Evolutionary conservation across 257 asterid genomes (phyloP).

Genomic region (Salvia splendens): DNA sequence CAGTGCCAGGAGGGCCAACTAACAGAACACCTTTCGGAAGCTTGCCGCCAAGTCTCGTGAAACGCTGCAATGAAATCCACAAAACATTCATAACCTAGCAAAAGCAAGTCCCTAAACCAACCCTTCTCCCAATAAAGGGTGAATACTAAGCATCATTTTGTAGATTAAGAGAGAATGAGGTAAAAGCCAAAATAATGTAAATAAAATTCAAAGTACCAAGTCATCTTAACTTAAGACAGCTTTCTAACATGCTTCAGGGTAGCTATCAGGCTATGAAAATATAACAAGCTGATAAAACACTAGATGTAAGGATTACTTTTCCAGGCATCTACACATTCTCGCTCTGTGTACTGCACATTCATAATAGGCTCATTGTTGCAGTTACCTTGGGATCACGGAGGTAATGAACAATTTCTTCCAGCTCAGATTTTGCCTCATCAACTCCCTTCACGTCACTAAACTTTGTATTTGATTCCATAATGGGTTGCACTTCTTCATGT

Average conservation of each 20-base stretch:
- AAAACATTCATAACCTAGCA: not conserved
- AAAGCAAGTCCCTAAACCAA: not conserved
- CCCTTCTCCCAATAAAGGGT: constrained; percentile 8
- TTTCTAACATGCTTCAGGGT: not conserved
- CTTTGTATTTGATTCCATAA: constrained; percentile 77
- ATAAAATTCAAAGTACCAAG: not conserved
- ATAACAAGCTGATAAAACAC: not conserved
- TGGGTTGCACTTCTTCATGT: constrained; percentile 88
- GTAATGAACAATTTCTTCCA: constrained; percentile 96
- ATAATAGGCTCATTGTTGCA: constrained; percentile 21
- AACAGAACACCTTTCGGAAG: constrained; percentile 96
- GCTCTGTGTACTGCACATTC: not conserved
- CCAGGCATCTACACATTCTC: not conserved
- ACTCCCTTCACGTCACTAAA: constrained; percentile 95
- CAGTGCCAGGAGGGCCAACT: constrained; percentile 97
- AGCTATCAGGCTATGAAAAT: not conserved
- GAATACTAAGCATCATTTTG: not conserved
- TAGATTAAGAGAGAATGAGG: not conserved
- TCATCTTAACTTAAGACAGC: not conserved
- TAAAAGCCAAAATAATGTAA: not conserved
- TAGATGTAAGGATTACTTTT: constrained; percentile 6
- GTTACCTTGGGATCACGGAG: constrained; percentile 96
- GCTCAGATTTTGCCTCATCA: constrained; percentile 92
- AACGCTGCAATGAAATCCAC: constrained; percentile 57
- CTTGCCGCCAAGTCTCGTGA: constrained; percentile 97